Base-by-base conservation (phyloP, 2,329 filamentous ascomycete genomes). In the Epichloe coenophiala region DNA sequence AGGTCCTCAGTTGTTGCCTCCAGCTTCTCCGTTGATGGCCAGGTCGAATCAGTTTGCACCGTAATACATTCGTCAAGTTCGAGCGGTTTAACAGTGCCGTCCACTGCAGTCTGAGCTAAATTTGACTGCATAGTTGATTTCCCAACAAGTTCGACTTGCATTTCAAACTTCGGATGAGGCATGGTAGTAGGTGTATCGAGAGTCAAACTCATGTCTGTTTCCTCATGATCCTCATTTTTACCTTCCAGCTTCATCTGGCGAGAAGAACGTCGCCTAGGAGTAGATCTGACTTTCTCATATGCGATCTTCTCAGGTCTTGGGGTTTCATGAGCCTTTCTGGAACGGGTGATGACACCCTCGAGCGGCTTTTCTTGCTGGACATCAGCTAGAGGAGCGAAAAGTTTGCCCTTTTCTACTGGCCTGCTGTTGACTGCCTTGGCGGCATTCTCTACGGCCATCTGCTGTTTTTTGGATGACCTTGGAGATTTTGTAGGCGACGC, bases 31-130 rank as follows among this genome's bases (percentile, higher is more conserved):
- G 57, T 5, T 43, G 57, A 54, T 15, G 58, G 53, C 17, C 42
- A 39, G 17, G 43, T 27, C 15, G 52, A 52, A 9, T 61, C 57
- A 12, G 47, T 49, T 9, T 60, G 57, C 5, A 60, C 57, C 36
- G 53, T 54, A 17, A 61, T 62, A 40, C 52, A 59, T 36, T 53
- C 54, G 17, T 51, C 45, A 5, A 39, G 27, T 21, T 45, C 27
- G 21, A 44, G 5, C 17, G 31, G 37, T 15, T 21, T 21, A 23
- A 37, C 6, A 19, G 9, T 33, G 33, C 9, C 13, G 21, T 17
- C 12, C 33, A 27, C 21, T 11, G 5, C 15, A 23, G 35, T 21
- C 27, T 50, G 17, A 45, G 21, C 38, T 36, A 39, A 21, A 19
- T 8, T 13, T 38, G 19, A 15, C 31, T 17, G 27, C 19, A 12